phyloP scores from a whole-genome alignment of 257 asterid genomes.

The Primulina eburnea region DNA sequence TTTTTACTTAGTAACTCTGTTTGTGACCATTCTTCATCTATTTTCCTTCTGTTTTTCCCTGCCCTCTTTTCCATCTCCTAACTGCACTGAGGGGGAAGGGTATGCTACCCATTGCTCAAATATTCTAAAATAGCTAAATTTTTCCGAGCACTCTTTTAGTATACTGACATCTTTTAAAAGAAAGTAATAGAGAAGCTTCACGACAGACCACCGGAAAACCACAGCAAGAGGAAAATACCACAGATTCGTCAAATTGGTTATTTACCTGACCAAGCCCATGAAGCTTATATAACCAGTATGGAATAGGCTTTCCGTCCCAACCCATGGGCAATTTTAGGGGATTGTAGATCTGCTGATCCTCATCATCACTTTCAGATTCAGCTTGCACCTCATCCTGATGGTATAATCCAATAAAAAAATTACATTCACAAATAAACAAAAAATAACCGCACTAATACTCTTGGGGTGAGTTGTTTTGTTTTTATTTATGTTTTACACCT shows the following conservation, averaged over 20 bases:
- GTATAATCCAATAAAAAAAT: slow-evolving; percentile 23
- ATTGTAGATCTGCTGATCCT: slow-evolving; percentile 94
- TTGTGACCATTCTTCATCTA: not conserved
- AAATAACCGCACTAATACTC: not conserved
- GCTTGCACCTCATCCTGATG: slow-evolving; percentile 85
- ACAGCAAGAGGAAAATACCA: not conserved
- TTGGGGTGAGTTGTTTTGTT: not conserved
- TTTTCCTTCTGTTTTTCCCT: not conserved
- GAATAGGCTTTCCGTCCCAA: slow-evolving; percentile 98
- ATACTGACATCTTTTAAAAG: too few relatives aligned
- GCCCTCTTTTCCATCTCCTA: not conserved
- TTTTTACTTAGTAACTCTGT: not conserved
- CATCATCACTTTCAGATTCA: slow-evolving; percentile 96
- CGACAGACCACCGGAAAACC: not conserved
- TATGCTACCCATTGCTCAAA: not conserved
- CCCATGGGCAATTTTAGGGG: slow-evolving; percentile 99
- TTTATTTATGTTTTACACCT: not conserved
- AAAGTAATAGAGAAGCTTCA: too few relatives aligned
- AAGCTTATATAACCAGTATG: slow-evolving; percentile 98
- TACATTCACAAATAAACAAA: slow-evolving; percentile 4
- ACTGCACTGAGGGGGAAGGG: not conserved
- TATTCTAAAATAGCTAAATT: not conserved
- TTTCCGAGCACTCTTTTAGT: not conserved
- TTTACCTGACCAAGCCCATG: slow-evolving; percentile 99
- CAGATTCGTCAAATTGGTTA: not conserved